Evolutionary conservation across 768 basidiomycete species (phyloP), one percentile per base, ranked within the genome.

Genomic region (Mrakia blollopis): DNA sequence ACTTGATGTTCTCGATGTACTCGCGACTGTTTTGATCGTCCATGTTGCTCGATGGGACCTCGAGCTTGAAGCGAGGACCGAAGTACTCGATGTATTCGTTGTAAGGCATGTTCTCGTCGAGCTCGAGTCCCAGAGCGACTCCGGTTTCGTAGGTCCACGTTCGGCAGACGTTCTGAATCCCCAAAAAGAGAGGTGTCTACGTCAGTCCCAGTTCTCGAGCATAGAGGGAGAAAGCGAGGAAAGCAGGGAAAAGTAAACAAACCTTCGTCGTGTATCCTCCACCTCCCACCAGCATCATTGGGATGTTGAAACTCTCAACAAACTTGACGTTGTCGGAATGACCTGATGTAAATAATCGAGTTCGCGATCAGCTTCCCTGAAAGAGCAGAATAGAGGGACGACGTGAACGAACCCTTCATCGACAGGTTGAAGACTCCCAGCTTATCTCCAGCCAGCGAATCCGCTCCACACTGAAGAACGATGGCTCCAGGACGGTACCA

Each of bases 81-180:
- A 95, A 98, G 90, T 94, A 98, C 83, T 99, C 96, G 82, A 98
- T 92, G 83, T 83, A 84, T 78, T 84, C 81, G 72, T 84, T 84
- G 68, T 83, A 84, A 0, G 84, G 84, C 68, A 84, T 73, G 79
- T 84, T 81, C 73, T 81, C 81, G 63, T 81, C 78, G 30, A 92
- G 85, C 81, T 94, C 91, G 63, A 91, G 87, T 2, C 93, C 95
- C 25, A 94, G 87, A 28, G 93, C 93, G 81, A 95, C 91, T 1
- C 94, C 96, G 0, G 97, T 99, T 84, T 99, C 96, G 85, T 92
- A 96, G 37, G 94, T 90, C 96, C 96, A 99, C 52, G 91, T 89
- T 63, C 93, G 87, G 8, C 93, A 93, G 28, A 98, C 94, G 81
- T 99, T 99, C 83, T 95, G 93, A 2, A n/a, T 0, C 47, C 13